Base-by-base conservation (phyloP, 352 stramenopile species). In the Globisporangium radiosum region DNA sequence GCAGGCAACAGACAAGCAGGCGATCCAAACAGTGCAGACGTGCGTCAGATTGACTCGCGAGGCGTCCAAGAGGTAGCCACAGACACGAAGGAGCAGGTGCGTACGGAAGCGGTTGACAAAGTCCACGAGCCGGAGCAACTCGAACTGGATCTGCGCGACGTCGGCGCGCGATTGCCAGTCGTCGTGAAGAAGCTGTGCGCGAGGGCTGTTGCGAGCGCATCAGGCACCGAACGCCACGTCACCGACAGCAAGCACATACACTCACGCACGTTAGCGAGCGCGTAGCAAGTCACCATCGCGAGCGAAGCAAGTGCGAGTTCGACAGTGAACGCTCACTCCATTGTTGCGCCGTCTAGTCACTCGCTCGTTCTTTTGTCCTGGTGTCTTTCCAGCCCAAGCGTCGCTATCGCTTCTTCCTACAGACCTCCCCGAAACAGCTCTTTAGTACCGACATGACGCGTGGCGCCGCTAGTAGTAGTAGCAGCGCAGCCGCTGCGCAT, bases 21-120 rank as follows among this genome's bases (percentile, higher is more conserved):
- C 25, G 2, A 33, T 33, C 25, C 25, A 33, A 33, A 33, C 25
- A 33, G 25, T 33, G 25, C 25, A 3, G 25, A 33, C 25, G 25
- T 33, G 25, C 25, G 25, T 33, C 25, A 33, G 25, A 33, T 33
- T 3, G 25, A 33, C 25, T 33, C 25, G 25, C 25, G 25, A 33
- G 25, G 25, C 25, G 25, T 33, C 25, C 25, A 33, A 33, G 25
- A 33, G 25, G 25, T 33, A 33, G 25, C 17, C 13, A 5, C 42
- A 48, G 17, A 10, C 9, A 8, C 2, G 14, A 14, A 14, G n/a
- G 15, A 1, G 10, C 3, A 1, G 10, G 1, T 39, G 7, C 73
- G 61, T 69, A 87, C 76, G 71, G 61, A 88, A 87, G 51, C 64
- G 68, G 57, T 87, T 87, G 60, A 88, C 69, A 57, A 77, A 81